Percentiles rank a stretch among this genome's conserved stretches.
These are phyloP conservation scores for Gastrodia elata DNA, from an alignment of 106 monocot genomes.

Conservation along the genomic window DNA sequence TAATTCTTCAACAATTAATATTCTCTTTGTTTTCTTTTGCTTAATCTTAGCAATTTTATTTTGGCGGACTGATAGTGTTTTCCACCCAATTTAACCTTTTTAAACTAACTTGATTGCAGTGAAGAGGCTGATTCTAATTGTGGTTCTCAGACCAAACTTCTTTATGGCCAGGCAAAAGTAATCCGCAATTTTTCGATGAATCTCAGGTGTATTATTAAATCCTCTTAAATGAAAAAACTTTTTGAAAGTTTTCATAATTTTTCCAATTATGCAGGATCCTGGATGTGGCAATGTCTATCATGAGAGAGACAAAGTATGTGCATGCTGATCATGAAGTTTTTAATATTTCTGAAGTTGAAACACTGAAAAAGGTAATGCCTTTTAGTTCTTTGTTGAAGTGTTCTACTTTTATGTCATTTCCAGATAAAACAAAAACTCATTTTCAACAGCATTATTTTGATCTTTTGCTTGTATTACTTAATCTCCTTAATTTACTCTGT, in stretches of 20 bases:
- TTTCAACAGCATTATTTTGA: not conserved
- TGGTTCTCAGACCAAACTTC: constrained; percentile 90
- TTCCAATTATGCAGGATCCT: constrained; percentile 35
- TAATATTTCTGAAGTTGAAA: constrained; percentile 45
- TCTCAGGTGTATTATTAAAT: constrained; percentile 44
- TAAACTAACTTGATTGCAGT: constrained; percentile 22
- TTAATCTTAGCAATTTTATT: not conserved
- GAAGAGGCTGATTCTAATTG: constrained; percentile 89
- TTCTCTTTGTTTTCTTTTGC: not conserved
- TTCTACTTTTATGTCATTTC: not conserved
- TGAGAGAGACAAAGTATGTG: constrained; percentile 42
- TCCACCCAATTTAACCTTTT: not conserved
- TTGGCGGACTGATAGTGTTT: not conserved
- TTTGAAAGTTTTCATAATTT: not conserved
- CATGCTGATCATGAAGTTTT: constrained; percentile 51
- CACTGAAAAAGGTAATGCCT: constrained; percentile 42
- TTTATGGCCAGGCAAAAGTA: constrained; percentile 91
- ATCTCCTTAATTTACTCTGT: not conserved
- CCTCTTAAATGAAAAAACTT: not conserved
- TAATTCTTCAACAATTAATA: not conserved
- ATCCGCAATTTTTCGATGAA: constrained; percentile 80
- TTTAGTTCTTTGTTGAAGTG: not conserved
- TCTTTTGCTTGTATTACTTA: not conserved
- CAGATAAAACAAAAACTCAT: not conserved
- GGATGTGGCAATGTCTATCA: constrained; percentile 48